phyloP scores from a whole-genome alignment of 768 basidiomycete genomes.

The Amanita jacksonii region DNA sequence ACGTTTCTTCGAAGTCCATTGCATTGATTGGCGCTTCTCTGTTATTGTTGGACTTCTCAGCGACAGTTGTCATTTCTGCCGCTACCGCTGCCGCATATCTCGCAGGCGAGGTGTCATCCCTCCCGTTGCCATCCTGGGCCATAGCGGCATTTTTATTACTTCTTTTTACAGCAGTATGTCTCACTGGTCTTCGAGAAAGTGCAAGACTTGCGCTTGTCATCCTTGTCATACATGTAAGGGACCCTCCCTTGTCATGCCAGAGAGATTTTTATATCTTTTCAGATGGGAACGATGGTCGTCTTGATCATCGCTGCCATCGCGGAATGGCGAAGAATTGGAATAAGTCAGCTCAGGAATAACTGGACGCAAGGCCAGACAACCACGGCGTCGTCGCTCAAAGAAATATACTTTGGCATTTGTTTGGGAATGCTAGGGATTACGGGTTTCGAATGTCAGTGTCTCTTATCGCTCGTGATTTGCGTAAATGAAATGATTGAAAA shows the following conservation, averaged over 20 bases:
- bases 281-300: conserved; percentile 48
- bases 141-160: conserved; percentile 45
- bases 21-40: conserved; percentile 59
- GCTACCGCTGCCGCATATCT: conserved; percentile 65
- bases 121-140: conserved; percentile 48
- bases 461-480: background rate
- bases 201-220: conserved; percentile 49
- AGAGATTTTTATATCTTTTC: background rate
- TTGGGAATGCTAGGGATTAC: conserved; percentile 66
- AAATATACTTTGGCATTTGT: conserved; percentile 60
- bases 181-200: conserved; percentile 54
- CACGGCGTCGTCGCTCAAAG: conserved; percentile 27
- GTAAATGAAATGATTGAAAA: conserved; percentile 9
- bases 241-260: background rate
- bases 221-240: conserved; percentile 49
- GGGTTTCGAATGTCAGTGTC: conserved; percentile 53
- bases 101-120: conserved; percentile 40
- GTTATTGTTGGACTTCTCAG: conserved; percentile 61
- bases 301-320: conserved; percentile 41
- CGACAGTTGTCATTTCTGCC: conserved; percentile 64
- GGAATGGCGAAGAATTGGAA: conserved; percentile 45
- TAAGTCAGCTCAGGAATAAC: conserved; percentile 38
- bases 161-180: conserved; percentile 43
- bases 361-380: conserved; percentile 34
- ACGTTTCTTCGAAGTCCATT: conserved; percentile 51